Evolutionary conservation across 1,139 yeast genomes (phyloP).

Genomic region (Candida frijolesensis): DNA sequence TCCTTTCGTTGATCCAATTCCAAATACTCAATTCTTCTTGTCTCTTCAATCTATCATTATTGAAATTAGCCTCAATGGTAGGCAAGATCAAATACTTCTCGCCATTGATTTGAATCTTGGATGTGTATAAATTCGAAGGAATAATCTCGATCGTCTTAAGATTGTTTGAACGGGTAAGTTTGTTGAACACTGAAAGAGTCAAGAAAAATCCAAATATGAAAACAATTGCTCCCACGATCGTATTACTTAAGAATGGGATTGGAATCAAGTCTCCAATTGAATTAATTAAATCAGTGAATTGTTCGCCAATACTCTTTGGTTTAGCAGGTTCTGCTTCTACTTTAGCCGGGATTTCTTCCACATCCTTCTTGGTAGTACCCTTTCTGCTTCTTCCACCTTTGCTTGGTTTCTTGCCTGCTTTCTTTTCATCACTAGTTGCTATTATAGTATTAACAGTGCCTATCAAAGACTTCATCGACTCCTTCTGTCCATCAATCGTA

Average conservation of each 20-base stretch:
- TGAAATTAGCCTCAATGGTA: constrained; percentile 41
- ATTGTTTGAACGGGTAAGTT: constrained; percentile 1
- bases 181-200: constrained; percentile 9
- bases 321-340: constrained; percentile 10
- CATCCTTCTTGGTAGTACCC: constrained; percentile 19
- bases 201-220: constrained; percentile 20
- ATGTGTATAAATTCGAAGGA: constrained; percentile 14
- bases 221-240: constrained; percentile 27
- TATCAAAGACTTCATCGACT: constrained; percentile 60
- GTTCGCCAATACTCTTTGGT: constrained; percentile 20
- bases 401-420: constrained; percentile 14
- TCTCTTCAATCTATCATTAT: constrained; percentile 32
- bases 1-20: constrained; percentile 77
- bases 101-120: constrained; percentile 37
- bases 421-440: constrained; percentile 14
- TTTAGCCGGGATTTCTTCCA: constrained; percentile 13
- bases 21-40: constrained; percentile 70
- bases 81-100: constrained; percentile 50
- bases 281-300: constrained; percentile 26
- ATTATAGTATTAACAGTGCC: constrained; percentile 58
- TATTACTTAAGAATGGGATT: constrained; percentile 28
- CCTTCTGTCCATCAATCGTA: constrained; percentile 85
- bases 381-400: constrained; percentile 26
- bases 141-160: constrained; percentile 11
- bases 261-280: constrained; percentile 35